Percentiles rank a stretch among this genome's conserved stretches.
Evolutionary conservation across 768 basidiomycete species (phyloP).

Genomic region (Auricularia sp.): DNA sequence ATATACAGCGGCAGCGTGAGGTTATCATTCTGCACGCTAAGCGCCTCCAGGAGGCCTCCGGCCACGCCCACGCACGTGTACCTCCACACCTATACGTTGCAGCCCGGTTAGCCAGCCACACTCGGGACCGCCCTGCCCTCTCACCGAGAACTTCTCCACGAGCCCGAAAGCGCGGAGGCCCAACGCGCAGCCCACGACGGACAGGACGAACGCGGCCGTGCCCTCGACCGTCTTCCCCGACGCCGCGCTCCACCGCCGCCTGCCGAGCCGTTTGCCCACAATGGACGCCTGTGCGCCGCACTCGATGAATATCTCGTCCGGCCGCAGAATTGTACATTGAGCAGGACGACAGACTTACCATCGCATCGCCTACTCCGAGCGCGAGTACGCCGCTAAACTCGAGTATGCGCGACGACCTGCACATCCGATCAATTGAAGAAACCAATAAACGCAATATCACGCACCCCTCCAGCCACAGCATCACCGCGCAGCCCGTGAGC

Average conservation of each 20-base stretch:
- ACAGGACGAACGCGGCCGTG: conserved; percentile 66
- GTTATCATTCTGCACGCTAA: conserved; percentile 96
- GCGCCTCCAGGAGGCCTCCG: conserved; percentile 73
- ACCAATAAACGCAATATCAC: conserved; percentile 19
- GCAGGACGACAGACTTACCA: conserved; percentile 35
- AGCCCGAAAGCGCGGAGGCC: conserved; percentile 60
- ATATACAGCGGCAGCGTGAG: conserved; percentile 91
- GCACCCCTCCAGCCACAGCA: conserved; percentile 91
- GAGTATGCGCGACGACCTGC: conserved; percentile 41
- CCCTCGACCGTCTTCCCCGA: conserved; percentile 90
- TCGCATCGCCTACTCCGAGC: conserved; percentile 86
- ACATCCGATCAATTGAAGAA: conserved; percentile 1
- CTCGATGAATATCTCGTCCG: conserved; percentile 2
- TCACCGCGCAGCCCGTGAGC: conserved; percentile 87
- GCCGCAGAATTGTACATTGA: too few relatives aligned
- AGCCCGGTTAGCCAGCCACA: too few relatives aligned
- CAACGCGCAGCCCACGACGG: conserved; percentile 62
- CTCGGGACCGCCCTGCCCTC: conserved; percentile 17
- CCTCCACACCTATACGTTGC: conserved; percentile 47
- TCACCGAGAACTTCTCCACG: conserved; percentile 67
- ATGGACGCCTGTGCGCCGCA: conserved; percentile 66
- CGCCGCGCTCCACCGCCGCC: conserved; percentile 71
- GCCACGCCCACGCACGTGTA: conserved; percentile 58
- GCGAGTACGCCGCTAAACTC: conserved; percentile 80
- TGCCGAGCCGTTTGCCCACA: conserved; percentile 77